These are phyloP conservation scores for Globisporangium sylvaticum DNA, from an alignment of 352 stramenopile genomes.

Conservation along the genomic window DNA sequence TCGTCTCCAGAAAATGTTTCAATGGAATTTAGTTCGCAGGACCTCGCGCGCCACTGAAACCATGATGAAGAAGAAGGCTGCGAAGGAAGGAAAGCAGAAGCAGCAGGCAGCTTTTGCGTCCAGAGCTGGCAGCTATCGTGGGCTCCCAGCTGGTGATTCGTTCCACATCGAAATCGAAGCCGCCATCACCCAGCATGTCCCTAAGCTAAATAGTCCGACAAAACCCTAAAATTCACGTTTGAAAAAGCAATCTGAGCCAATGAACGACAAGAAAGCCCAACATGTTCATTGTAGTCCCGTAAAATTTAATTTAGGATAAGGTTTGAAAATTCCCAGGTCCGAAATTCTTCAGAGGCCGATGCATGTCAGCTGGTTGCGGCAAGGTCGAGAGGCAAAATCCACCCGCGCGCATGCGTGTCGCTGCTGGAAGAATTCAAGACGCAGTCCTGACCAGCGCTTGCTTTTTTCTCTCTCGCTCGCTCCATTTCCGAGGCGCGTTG, in stretches of 20 bases:
- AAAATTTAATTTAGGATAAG: neutral
- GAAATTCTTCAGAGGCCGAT: too few species aligned
- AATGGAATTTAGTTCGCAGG: neutral
- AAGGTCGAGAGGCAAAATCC: constrained; percentile 2
- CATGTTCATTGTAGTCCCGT: neutral
- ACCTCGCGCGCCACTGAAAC: neutral
- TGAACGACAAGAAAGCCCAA: too few species aligned
- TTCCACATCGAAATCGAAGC: too few species aligned
- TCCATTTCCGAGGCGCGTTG: neutral
- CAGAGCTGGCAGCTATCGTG: neutral
- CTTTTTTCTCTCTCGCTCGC: neutral
- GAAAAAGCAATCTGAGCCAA: too few species aligned
- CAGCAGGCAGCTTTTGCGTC: neutral
- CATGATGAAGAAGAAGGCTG: neutral
- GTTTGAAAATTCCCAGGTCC: too few species aligned
- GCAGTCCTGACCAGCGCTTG: neutral
- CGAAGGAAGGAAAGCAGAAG: neutral
- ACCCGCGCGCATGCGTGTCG: neutral
- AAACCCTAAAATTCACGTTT: too few species aligned
- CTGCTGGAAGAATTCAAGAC: neutral
- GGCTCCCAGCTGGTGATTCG: neutral
- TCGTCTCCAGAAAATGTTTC: neutral
- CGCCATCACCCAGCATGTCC: too few species aligned
- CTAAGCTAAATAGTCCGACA: too few species aligned
- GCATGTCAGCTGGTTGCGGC: neutral